Base-by-base conservation (phyloP, 768 basidiomycete species). In the Boletus barrowsii region DNA sequence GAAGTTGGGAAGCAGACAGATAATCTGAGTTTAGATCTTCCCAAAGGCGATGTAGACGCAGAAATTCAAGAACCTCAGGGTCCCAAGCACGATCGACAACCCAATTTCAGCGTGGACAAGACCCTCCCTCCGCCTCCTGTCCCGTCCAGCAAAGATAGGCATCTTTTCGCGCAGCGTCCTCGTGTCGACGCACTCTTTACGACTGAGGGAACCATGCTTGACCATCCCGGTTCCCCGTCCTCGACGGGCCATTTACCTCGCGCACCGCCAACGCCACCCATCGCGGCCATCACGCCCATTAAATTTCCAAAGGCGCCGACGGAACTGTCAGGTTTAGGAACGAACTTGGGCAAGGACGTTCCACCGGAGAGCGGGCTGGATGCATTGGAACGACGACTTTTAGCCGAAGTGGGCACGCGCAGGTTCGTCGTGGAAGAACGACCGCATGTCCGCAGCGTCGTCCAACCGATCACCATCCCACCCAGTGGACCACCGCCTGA, bases 361-460 rank as follows among this genome's bases (percentile, higher is more conserved):
- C 51, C 47, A 5, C 61, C 56, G 40, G 82, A 81, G 60, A 83
- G 76, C 47, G 88, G 88, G 10, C 71, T 92, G 4, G 88, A 92
- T 58, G 88, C 84, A 4, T 71, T 92, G 9, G 89, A 92, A 64
- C 75, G 81, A 45, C 75, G 83, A 48, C 72, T 92, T 4, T 69
- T 87, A 1, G 83, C 81, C 0, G 83, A 90, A 61, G 88, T 91
- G 8, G 89, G 89, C 26, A 90, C 88, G 18, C 76, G 83, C 47
- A 76, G 72, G 62, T 57, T 66, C 0, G 70, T 73, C n/a, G 56
- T 52, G 17, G 61, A 66, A 26, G 54, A 59, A 40, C 63, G 65
- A 11, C 71, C 74, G 0, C 73, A 77, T 39, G 72, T 75, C 9
- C 68, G 75, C 42, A 57, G 64, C 33, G 65, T 76, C 41, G 59